Base-by-base conservation (phyloP, 345 rosid genomes). In the Pistacia atlantica region DNA sequence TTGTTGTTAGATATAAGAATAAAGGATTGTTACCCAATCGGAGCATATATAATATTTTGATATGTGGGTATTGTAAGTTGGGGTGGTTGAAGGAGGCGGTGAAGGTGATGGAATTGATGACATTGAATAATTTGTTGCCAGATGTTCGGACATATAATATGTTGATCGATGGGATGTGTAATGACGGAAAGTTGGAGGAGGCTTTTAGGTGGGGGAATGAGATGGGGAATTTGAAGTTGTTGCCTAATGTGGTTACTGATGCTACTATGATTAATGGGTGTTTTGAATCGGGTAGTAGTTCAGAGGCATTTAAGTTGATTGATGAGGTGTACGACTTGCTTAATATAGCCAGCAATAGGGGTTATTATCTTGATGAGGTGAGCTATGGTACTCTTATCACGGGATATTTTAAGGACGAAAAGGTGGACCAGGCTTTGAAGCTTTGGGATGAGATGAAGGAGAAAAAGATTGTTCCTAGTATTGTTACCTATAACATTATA, bases 371-470 rank as follows among this genome's bases (percentile, higher is more conserved):
- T 58, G 92, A 93, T 79, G 97, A 87, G 86, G 88, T 89, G 65
- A 93, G 92, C 72, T 92, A 92, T 76, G 94, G 92, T 22, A 95
- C 96, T 62, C 57, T 95, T 78, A 89, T 95, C 58, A 79, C 58
- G 0, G 97, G 98, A 61, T 90, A 82, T 77, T 92, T 89, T 58
- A 91, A 83, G 82, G 85, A 81, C 81, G 89, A 83, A 67, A 85
- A 81, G 67, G 72, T 65, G 7, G 89, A 77, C 64, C 80, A 58
- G 54, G 97, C 93, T 60, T 75, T 90, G 73, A 81, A 81, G 71
- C 87, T 89, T 68, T 93, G 99, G 99, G 86, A 84, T 46, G 97
- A 93, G 84, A 93, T 95, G 96, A 93, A 86, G 87, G 86, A 79
- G 81, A 87, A 84, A 77, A 82, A 84, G 78, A 87, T 93, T 12